A percentile compares a stretch with the other conserved stretches of the same genome.
Evolutionary conservation across 768 basidiomycete genomes (phyloP).

Genomic region (Tulasnella sp.): DNA sequence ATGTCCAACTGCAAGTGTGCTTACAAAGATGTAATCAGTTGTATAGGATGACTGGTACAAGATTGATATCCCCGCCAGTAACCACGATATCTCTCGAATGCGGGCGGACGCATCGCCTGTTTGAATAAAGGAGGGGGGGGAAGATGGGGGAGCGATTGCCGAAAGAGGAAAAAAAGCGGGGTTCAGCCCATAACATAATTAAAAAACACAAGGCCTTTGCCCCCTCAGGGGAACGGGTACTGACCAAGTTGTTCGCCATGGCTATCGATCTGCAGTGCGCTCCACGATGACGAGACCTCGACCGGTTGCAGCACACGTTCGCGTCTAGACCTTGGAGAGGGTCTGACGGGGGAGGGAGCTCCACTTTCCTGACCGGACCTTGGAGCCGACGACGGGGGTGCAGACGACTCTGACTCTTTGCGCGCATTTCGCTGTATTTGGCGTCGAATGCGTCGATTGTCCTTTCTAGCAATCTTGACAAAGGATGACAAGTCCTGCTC

Average conservation of each 20-base stretch:
- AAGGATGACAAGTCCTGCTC: constrained; percentile 24
- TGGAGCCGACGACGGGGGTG: background rate
- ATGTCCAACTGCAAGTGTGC: constrained; percentile 40
- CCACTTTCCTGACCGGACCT: constrained; percentile 33
- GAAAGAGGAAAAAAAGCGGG: constrained; percentile 33
- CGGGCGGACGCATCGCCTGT: constrained; percentile 71
- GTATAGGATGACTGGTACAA: constrained; percentile 82
- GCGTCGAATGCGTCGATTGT: constrained; percentile 59
- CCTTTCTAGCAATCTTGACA: constrained; percentile 58
- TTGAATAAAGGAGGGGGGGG: background rate
- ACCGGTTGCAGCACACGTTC: constrained; percentile 46
- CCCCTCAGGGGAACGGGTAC: constrained; percentile 31
- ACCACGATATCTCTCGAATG: constrained; percentile 74
- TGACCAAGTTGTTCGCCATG: constrained; percentile 71
- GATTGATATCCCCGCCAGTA: constrained; percentile 77
- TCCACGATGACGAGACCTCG: constrained; percentile 76
- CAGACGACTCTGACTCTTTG: constrained; percentile 25
- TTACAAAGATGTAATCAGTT: constrained; percentile 80
- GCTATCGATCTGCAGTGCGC: constrained; percentile 78
- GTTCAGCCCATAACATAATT: constrained; percentile 22
- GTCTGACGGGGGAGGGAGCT: background rate
- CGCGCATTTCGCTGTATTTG: constrained; percentile 39
- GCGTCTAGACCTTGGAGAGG: background rate
- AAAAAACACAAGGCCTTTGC: background rate
- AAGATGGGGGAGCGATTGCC: constrained; percentile 11